A percentile compares a stretch with the other conserved stretches of the same genome.
phyloP scores from a whole-genome alignment of 2,329 filamentous ascomycete genomes.

The Neonectria neomacrospora region DNA sequence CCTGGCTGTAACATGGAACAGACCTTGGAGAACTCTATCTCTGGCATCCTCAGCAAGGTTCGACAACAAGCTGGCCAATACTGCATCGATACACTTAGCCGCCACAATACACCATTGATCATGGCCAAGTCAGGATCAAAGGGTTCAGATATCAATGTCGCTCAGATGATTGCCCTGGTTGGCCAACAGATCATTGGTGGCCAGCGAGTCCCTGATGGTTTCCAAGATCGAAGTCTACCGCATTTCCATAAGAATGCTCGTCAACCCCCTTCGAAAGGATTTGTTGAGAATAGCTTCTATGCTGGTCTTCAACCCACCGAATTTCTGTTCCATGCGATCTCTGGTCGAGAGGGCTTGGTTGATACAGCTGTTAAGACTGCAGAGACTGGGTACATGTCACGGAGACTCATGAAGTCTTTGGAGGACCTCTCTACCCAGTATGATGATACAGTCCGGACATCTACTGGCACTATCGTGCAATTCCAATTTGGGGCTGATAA shows the following conservation, averaged over 20 bases:
- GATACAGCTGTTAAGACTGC: slow-evolving; percentile 99
- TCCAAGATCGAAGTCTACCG: slow-evolving; percentile 93
- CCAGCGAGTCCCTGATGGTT: slow-evolving; percentile 91
- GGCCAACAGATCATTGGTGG: slow-evolving; percentile 98
- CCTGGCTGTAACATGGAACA: slow-evolving; percentile 91
- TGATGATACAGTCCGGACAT: slow-evolving; percentile 94
- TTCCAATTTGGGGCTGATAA: slow-evolving; percentile 98
- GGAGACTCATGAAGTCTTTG: slow-evolving; percentile 95
- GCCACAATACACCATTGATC: slow-evolving; percentile 90
- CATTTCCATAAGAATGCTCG: slow-evolving; percentile 95
- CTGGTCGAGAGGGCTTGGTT: slow-evolving; percentile 96
- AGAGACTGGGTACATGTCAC: slow-evolving; percentile 99
- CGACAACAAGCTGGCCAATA: slow-evolving; percentile 90
- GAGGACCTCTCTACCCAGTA: slow-evolving; percentile 95
- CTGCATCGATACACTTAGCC: slow-evolving; percentile 90
- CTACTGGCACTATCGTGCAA: slow-evolving; percentile 87
- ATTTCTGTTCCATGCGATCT: slow-evolving; percentile 98
- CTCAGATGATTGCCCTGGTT: slow-evolving; percentile 97
- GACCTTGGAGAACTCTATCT: slow-evolving; percentile 90
- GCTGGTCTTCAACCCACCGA: slow-evolving; percentile 89
- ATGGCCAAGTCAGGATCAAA: slow-evolving; percentile 99
- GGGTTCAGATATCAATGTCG: slow-evolving; percentile 96
- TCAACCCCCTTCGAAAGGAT: slow-evolving; percentile 94
- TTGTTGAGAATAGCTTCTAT: slow-evolving; percentile 98
- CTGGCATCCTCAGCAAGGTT: slow-evolving; percentile 90